These are phyloP conservation scores for Dictyostelium capitatum DNA, from an alignment of 78 protist species.

Conservation along the genomic window DNA sequence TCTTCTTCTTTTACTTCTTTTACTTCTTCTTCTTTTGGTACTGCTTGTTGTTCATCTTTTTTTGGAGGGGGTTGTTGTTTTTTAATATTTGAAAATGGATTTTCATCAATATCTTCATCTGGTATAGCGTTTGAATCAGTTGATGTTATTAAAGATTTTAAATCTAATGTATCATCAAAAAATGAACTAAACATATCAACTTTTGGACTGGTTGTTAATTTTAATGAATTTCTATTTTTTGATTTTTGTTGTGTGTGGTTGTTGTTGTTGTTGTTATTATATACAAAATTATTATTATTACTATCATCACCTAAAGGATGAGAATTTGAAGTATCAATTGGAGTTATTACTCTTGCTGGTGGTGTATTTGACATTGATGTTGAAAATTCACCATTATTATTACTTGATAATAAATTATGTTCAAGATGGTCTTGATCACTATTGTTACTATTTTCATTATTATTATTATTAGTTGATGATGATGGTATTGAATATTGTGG, in stretches of 20 bases:
- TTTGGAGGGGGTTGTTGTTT: not conserved
- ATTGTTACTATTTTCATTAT: not conserved
- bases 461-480: not conserved
- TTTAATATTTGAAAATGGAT: conserved; percentile 30
- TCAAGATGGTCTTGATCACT: not conserved
- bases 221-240: not conserved
- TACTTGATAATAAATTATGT: not conserved
- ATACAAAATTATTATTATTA: not conserved
- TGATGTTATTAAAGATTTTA: not conserved
- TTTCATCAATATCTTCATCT: not conserved
- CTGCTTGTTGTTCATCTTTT: not conserved
- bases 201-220: not conserved
- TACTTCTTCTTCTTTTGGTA: not conserved
- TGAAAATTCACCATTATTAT: conserved; percentile 11
- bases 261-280: not conserved
- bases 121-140: not conserved
- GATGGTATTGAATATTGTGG: not conserved
- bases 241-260: not conserved
- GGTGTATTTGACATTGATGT: conserved; percentile 16
- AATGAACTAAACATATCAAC: conserved; percentile 36
- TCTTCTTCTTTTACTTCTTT: not conserved
- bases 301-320: conserved; percentile 37
- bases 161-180: conserved; percentile 17
- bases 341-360: conserved; percentile 13
- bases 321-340: conserved; percentile 71